Percentiles rank a stretch among this genome's conserved stretches.
Evolutionary conservation across 1,284 basidiomycete species (phyloP).

Genomic region (Bjerkandera adusta): DNA sequence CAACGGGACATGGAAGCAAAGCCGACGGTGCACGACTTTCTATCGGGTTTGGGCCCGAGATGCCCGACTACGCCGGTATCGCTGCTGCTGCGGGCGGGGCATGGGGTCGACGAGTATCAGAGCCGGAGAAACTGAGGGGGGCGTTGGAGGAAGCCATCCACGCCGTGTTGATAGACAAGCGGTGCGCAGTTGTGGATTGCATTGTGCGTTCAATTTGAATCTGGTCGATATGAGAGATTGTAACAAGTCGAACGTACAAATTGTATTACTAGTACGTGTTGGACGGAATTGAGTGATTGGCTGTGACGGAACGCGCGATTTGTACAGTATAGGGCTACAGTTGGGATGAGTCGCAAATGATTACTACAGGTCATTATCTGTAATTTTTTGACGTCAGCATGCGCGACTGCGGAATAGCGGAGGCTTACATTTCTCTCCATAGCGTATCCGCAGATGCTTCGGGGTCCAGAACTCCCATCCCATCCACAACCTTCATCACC

Average conservation of each 20-base stretch:
- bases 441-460: conserved; percentile 43
- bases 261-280: too few species aligned
- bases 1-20: conserved; percentile 50
- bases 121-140: conserved; percentile 35
- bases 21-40: conserved; percentile 48
- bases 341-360: neutral
- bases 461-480: conserved; percentile 39
- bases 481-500: conserved; percentile 42
- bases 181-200: conserved; percentile 64
- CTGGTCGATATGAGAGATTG: too few species aligned
- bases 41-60: conserved; percentile 63
- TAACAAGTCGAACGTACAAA: too few species aligned
- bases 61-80: conserved; percentile 59
- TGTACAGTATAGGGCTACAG: conserved; percentile 2
- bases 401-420: too few species aligned
- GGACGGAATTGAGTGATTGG: too few species aligned
- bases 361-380: neutral
- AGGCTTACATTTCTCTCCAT: conserved; percentile 49
- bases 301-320: neutral
- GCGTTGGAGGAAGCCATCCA: conserved; percentile 49
- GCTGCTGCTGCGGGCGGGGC: conserved; percentile 66
- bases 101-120: conserved; percentile 51
- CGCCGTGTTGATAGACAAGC: conserved; percentile 53
- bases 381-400: neutral
- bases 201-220: conserved; percentile 38